These are phyloP conservation scores for Verruconis gallopava DNA, from an alignment of 2,329 filamentous ascomycete genomes.

Conservation along the genomic window DNA sequence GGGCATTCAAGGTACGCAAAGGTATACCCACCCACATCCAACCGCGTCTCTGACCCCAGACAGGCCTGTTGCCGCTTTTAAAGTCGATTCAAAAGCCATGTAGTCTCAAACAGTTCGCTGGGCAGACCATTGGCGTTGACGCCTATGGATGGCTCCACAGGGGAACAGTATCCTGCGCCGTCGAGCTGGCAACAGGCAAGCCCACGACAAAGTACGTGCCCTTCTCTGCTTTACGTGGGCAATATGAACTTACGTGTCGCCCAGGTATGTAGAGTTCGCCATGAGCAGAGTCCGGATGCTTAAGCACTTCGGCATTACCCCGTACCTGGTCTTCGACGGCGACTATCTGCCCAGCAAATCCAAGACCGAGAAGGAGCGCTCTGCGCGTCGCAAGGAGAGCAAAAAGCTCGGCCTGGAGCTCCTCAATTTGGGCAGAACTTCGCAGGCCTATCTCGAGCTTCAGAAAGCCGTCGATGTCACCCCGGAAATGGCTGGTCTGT, in stretches of 20 bases:
- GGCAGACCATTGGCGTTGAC: slow-evolving; percentile 86
- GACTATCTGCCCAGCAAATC: slow-evolving; percentile 92
- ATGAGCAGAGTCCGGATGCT: slow-evolving; percentile 90
- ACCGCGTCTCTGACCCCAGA: slow-evolving; percentile 14
- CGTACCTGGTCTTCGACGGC: slow-evolving; percentile 92
- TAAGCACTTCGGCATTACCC: slow-evolving; percentile 82
- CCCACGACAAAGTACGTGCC: slow-evolving; percentile 71
- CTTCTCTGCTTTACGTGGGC: slow-evolving; percentile 12
- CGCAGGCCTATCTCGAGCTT: slow-evolving; percentile 71
- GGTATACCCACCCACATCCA: slow-evolving; percentile 14
- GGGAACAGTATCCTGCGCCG: slow-evolving; percentile 77
- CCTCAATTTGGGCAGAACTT: slow-evolving; percentile 64
- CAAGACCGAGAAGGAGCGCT: slow-evolving; percentile 65
- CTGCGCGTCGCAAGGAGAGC: slow-evolving; percentile 63
- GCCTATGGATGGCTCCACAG: slow-evolving; percentile 98
- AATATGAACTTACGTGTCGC: slow-evolving; percentile 13
- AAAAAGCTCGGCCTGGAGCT: slow-evolving; percentile 65
- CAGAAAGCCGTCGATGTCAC: slow-evolving; percentile 95
- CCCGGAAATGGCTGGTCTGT: slow-evolving; percentile 80
- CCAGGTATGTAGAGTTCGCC: slow-evolving; percentile 76
- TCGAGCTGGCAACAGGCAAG: slow-evolving; percentile 78
- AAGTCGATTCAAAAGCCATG: slow-evolving; percentile 92
- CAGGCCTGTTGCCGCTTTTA: slow-evolving; percentile 77
- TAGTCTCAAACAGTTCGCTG: slow-evolving; percentile 73
- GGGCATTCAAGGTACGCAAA: slow-evolving; percentile 26